Base-by-base conservation (phyloP, 208 protist species). In the Plasmodiophora brassicae region DNA sequence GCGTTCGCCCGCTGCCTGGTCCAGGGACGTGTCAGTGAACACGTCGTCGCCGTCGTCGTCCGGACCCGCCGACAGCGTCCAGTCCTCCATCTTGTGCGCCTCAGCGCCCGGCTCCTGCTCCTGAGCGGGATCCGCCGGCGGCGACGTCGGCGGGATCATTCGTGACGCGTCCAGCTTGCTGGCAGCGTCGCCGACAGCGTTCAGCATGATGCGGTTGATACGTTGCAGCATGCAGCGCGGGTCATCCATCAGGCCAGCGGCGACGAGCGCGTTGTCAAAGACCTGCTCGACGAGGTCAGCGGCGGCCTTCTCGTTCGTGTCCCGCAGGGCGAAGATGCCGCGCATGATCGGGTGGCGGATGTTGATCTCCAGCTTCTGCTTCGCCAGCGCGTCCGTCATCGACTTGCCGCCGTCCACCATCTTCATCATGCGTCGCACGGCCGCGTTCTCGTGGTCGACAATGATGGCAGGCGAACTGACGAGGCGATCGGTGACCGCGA, bases 311-410 rank as follows among this genome's bases (percentile, higher is more conserved):
- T 0, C 32, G 5, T 89, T 45, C 10, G 41, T 41, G 5, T 54
- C 38, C 35, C 87, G 86, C 50, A 50, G 20, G 14, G 46, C 38
- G 1, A 57, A 71, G n/a, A 89, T 60, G 1, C 71, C 44, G n/a
- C 22, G 0, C 25, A 91, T 88, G 8, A 91, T 85, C 45, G 84
- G 60, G 84, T 91, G 90, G 43, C 10, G 0, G 1, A 45, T 10
- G 85, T 91, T 91, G 84, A 91, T 88, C 72, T 91, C 87, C 41
- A 91, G 43, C 45, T 28, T 87, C 85, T 91, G 90, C 46, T 46
- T 43, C 1, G 35, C 5, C n/a, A 89, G 14, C 39, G 32, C n/a
- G 46, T 84, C 50, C 20, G 32, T 35, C 83, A 60, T 86, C 20
- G 83, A 22, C 83, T 86, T 54, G 10, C 65, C 65, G 5, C 50